Percentiles rank a stretch among this genome's conserved stretches.
phyloP scores from a whole-genome alignment of 352 stramenopile genomes.

The Phytophthora fragariaefolia region DNA sequence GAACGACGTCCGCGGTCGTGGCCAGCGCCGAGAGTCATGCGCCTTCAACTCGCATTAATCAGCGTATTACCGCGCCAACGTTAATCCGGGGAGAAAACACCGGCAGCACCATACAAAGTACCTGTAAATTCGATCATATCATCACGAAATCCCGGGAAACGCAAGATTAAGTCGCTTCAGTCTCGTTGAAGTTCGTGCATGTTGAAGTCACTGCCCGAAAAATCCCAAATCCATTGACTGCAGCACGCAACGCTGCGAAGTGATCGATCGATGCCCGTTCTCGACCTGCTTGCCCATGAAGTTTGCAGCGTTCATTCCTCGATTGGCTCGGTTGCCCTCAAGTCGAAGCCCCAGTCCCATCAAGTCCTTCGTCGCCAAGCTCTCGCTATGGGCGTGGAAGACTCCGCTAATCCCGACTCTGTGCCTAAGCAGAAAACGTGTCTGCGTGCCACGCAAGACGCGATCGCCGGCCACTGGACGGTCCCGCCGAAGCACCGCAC shows the following conservation, averaged over 20 bases:
- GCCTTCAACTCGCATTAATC: slow-evolving; percentile 22
- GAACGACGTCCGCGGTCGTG: background rate
- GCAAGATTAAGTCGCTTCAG: slow-evolving; percentile 43
- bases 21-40: background rate
- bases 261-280: background rate
- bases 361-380: background rate
- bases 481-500: slow-evolving; percentile 49
- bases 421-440: slow-evolving; percentile 38
- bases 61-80: slow-evolving; percentile 11
- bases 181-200: slow-evolving; percentile 30
- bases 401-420: slow-evolving; percentile 5
- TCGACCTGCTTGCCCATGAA: background rate
- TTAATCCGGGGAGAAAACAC: background rate
- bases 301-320: slow-evolving; percentile 31
- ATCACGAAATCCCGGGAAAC: slow-evolving; percentile 18
- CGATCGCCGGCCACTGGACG: slow-evolving; percentile 56
- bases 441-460: slow-evolving; percentile 34
- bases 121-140: background rate
- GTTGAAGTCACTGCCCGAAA: slow-evolving; percentile 24
- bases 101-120: background rate
- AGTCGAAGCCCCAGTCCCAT: slow-evolving; percentile 12
- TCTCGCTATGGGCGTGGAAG: slow-evolving; percentile 38
- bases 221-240: background rate
- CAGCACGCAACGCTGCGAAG: background rate
- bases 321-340: slow-evolving; percentile 36